Base-by-base conservation (phyloP, 345 rosid species). In the Acer yangbiense region DNA sequence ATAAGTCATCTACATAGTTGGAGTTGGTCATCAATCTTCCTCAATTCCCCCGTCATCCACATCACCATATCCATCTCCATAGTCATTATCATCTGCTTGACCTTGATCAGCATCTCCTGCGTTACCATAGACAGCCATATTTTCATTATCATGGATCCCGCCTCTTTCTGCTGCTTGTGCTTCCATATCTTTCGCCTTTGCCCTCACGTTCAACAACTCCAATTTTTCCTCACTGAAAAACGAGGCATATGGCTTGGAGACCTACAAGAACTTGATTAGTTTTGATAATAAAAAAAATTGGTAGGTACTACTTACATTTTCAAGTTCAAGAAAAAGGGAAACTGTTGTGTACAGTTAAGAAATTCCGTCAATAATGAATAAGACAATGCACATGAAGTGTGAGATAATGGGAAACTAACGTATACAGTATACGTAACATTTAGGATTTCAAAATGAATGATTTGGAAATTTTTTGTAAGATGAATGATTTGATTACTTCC, bases 211-310 rank as follows among this genome's bases (percentile, higher is more conserved):
- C 89, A 90, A 83, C 6, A 79, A 79, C 66, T 88, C 89, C 80
- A 92, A 72, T 82, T 84, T 88, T 77, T 85, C 85, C 3, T 94
- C 95, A 54, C 79, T 85, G 78, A 94, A 91, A 86, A 89, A 90
- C 6, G 88, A 78, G 58, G 74, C 55, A 67, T 88, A 84, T 4
- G 99, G 98, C 88, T 94, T 96, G 16, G 90, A 84, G 5, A 94
- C 98, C 98, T 95, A 85, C 83, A 71, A 81, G 57, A 72, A 20
- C 43, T 76, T 64, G 9, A 12, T 82, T 71, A 74, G 73, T 73
- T 48, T 14, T 54, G 14, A 68, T 18, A 29, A 29, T 2, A 6
- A 48, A 13, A 50, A 4, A 35, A 35, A 35, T 3, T 18, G 2
- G 16, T 12, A 7, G 66, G 61, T 20, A 44, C 25, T 23, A 21